Evolutionary conservation across 805 yeast genomes (phyloP), one percentile per base, ranked within the genome.

Genomic region (Clavispora vitiphila): DNA sequence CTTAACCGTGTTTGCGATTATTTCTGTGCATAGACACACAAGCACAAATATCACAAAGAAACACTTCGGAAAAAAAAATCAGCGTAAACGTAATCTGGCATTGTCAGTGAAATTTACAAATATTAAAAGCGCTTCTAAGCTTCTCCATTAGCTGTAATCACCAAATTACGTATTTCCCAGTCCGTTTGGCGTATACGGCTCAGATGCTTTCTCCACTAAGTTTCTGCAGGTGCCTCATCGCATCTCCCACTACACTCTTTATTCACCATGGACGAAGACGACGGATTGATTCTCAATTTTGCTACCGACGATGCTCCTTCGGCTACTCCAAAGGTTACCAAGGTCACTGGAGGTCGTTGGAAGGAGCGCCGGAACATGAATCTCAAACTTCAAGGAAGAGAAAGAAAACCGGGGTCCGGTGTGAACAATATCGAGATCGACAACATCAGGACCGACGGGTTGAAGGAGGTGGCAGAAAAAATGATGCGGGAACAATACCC

Each of bases 301-400:
- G 76, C 82, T 22, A 43, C 42, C 8, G 58, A 51, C 12, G 57
- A 61, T 8, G 54, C 37, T 2, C 43, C 57, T 12, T 56, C 52
- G 10, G 48, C 52, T 21, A 44, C 56, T 2, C 49, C 66, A 6
- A 47, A 49, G 43, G 18, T 42, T 48, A 49, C 45, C 30, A 79
- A 74, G 55, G 74, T 80, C 2, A 68, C 76, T 2, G 91, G 91
- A 27, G 96, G 95, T 12, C 75, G 74, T 49, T 87, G 96, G 96
- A 82, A 77, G 53, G 95, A 87, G 43, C 74, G 95, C 48, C 69
- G 93, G 52, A 78, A 77, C 56, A 65, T 77, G 44, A 80, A 78
- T 54, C 68, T 75, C 53, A 60, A 72, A 41, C 56, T 70, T 29
- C 68, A 68, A 49, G 83, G 80, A 22, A 68, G 76, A 51, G 63